Evolutionary conservation across 768 basidiomycete species (phyloP).

Genomic region (Tremella yokohamensis): DNA sequence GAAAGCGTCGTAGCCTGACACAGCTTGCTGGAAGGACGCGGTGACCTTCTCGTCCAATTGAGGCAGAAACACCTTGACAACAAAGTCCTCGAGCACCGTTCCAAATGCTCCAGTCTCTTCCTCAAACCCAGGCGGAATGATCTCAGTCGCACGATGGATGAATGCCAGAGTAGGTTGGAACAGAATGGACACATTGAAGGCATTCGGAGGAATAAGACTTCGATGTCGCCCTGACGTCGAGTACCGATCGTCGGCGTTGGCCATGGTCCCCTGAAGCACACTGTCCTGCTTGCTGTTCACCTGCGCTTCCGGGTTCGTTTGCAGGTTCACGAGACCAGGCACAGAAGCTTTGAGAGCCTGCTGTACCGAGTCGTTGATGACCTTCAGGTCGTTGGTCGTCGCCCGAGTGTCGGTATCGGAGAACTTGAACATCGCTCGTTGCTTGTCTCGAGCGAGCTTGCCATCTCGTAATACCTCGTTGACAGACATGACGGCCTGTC

Average conservation of each 20-base stretch:
- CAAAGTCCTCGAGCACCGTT: constrained; percentile 82
- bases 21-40: constrained; percentile 76
- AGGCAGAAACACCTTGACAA: constrained; percentile 84
- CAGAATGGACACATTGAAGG: constrained; percentile 89
- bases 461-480: constrained; percentile 88
- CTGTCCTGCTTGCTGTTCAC: constrained; percentile 39
- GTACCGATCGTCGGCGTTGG: constrained; percentile 68
- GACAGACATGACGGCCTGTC: constrained; percentile 87
- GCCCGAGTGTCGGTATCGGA: constrained; percentile 79
- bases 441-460: constrained; percentile 69
- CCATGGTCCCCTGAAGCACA: constrained; percentile 51
- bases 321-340: constrained; percentile 76
- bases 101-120: constrained; percentile 57
- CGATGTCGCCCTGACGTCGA: constrained; percentile 74
- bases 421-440: constrained; percentile 89
- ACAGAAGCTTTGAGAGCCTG: constrained; percentile 81
- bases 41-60: constrained; percentile 93
- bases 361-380: constrained; percentile 79
- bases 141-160: constrained; percentile 53
- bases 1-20: constrained; percentile 81
- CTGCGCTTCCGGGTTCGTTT: constrained; percentile 13
- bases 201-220: constrained; percentile 79
- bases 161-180: constrained; percentile 90
- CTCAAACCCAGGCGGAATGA: constrained; percentile 54
- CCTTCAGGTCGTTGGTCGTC: constrained; percentile 64